Evolutionary conservation across 805 yeast species (phyloP).

Genomic region (Zygosaccharomyces kombuchaensis): DNA sequence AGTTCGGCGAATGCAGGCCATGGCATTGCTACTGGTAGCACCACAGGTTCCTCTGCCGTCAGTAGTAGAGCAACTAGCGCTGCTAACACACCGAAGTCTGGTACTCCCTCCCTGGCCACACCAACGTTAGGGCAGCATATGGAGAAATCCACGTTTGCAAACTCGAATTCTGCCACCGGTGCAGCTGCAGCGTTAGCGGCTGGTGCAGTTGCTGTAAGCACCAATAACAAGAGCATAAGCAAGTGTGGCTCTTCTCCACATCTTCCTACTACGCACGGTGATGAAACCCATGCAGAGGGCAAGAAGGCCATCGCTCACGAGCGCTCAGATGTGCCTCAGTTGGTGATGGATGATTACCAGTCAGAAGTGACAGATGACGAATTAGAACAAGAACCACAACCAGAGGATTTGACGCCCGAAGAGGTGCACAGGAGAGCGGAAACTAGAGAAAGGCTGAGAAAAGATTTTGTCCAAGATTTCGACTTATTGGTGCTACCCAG

Average conservation of each 20-base stretch:
- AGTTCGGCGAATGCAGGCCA: constrained; percentile 2
- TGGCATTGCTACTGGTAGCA: constrained; percentile 6
- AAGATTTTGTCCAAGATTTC: constrained; percentile 16
- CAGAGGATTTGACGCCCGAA: constrained; percentile 15
- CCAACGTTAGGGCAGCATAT: constrained; percentile 10
- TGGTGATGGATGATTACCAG: constrained; percentile 20
- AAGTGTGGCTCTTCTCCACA: constrained; percentile 7
- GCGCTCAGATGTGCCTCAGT: not conserved
- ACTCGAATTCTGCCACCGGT: constrained; percentile 18
- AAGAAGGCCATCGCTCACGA: constrained; percentile 5
- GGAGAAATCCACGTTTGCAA: constrained; percentile 12
- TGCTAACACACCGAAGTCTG: constrained; percentile 21
- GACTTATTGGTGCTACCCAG: constrained; percentile 28
- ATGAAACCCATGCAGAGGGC: constrained; percentile 3
- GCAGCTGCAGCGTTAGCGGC: constrained; percentile 29
- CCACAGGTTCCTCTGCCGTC: constrained; percentile 14
- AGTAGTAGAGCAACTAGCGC: constrained; percentile 16
- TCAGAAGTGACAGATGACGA: constrained; percentile 27
- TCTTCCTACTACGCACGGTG: not conserved
- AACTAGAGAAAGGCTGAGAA: constrained; percentile 12
- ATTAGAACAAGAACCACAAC: constrained; percentile 19
- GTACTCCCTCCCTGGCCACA: constrained; percentile 16
- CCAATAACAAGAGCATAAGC: constrained; percentile 23
- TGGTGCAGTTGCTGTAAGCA: constrained; percentile 26
- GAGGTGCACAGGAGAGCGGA: constrained; percentile 12